Conservation (phyloP, 75 land plant genomes). For the Cunninghamia lanceolata region DNA sequence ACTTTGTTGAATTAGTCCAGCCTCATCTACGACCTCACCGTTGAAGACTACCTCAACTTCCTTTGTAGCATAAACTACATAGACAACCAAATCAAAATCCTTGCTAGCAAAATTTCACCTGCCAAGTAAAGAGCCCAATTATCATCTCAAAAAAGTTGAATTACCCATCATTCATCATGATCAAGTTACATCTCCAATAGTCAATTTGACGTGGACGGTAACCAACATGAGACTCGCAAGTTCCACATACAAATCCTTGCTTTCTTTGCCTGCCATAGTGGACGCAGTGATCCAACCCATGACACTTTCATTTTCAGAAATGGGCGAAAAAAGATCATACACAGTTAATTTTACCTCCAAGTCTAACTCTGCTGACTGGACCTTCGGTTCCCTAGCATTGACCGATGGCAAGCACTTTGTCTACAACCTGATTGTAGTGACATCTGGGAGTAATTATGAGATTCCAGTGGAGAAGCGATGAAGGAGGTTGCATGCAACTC, state of each 20-base stretch:
- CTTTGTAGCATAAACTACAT: constrained; percentile 70
- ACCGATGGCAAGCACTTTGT: constrained; percentile 65
- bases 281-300: constrained; percentile 52
- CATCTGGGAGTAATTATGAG: neutral
- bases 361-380: constrained; percentile 13
- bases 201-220: constrained; percentile 25
- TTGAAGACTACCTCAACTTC: constrained; percentile 66
- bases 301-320: constrained; percentile 34
- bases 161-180: constrained; percentile 54
- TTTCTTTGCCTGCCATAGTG: constrained; percentile 39
- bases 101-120: constrained; percentile 37
- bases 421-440: constrained; percentile 60
- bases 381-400: constrained; percentile 60
- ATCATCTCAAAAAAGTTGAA: constrained; percentile 35
- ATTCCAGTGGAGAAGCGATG: too few species aligned
- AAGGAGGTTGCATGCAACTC: too few species aligned
- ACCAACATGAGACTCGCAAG: constrained; percentile 41
- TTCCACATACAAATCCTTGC: constrained; percentile 32
- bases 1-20: too few species aligned
- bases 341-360: constrained; percentile 39
- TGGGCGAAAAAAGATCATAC: constrained; percentile 48
- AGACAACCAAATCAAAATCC: constrained; percentile 21
- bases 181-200: constrained; percentile 11
- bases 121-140: constrained; percentile 33
- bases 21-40: constrained; percentile 65